phyloP scores from a whole-genome alignment of 441 rosid species.

The Euphorbia schlechtendalii region DNA sequence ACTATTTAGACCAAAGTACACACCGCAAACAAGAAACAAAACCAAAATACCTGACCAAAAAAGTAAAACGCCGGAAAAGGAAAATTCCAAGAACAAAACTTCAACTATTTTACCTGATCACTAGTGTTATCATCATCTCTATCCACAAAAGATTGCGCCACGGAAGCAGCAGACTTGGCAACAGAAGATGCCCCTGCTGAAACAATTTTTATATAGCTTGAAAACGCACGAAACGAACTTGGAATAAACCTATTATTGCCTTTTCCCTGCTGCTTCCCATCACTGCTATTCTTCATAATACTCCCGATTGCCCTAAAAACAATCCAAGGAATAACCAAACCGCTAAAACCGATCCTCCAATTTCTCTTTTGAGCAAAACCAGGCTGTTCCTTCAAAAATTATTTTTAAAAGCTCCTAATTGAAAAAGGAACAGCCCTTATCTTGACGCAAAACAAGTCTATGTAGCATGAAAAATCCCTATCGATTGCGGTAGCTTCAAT shows the following conservation, averaged over 20 bases:
- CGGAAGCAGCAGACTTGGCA: conserved; percentile 78
- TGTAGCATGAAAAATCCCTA: conserved; percentile 3
- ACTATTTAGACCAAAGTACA: background rate
- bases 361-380: conserved; percentile 33
- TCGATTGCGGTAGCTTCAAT: background rate
- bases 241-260: conserved; percentile 29
- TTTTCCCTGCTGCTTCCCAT: conserved; percentile 31
- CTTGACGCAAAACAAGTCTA: background rate
- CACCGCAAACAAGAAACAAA: background rate
- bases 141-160: conserved; percentile 71
- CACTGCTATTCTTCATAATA: conserved; percentile 58
- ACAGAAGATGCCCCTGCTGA: conserved; percentile 93
- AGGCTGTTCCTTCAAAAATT: conserved; percentile 17
- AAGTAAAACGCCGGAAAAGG: background rate
- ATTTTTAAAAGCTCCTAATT: background rate
- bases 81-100: background rate
- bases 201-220: conserved; percentile 66
- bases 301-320: conserved; percentile 29
- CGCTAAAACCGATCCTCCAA: conserved; percentile 28
- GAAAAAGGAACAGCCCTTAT: conserved; percentile 11
- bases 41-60: no score
- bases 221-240: conserved; percentile 68
- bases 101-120: conserved; percentile 52
- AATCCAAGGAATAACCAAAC: conserved; percentile 29
- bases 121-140: conserved; percentile 44